A percentile compares a stretch with the other conserved stretches of the same genome.
These are phyloP conservation scores for Ophioceras dolichostomum DNA, from an alignment of 2,329 filamentous ascomycete genomes.

Conservation along the genomic window DNA sequence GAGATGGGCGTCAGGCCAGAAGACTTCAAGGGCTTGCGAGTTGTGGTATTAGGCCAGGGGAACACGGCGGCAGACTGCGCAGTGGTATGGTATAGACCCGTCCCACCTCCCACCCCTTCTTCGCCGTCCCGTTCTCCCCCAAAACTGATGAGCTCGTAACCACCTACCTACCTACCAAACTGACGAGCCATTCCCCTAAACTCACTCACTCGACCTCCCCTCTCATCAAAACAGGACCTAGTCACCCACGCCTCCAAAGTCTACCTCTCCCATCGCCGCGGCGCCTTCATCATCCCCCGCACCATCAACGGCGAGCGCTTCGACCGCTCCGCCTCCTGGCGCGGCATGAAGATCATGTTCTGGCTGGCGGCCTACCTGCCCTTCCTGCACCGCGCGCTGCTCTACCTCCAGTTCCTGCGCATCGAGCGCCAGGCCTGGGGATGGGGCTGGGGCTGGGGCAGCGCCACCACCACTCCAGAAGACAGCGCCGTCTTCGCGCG, in stretches of 20 bases:
- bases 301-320: constrained; percentile 5
- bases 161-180: no score
- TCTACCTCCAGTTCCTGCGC: constrained; percentile 1
- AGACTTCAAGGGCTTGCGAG: constrained; percentile 6
- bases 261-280: constrained; percentile 8
- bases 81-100: constrained; percentile 1
- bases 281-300: constrained; percentile 12
- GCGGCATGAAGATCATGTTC: not conserved
- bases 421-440: not conserved
- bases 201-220: not conserved
- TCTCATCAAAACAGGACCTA: constrained; percentile 1
- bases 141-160: no score
- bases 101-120: no score
- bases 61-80: constrained; percentile 8
- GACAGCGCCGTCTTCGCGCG: constrained; percentile 11
- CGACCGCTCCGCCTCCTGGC: not conserved
- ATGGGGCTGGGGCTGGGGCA: not conserved
- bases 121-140: no score
- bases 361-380: not conserved
- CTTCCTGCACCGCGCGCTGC: not conserved
- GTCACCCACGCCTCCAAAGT: constrained; percentile 5
- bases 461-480: constrained; percentile 5
- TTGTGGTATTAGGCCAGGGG: constrained; percentile 8
- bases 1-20: no score
- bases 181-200: no score